phyloP scores from a whole-genome alignment of 2,329 filamentous ascomycete species.

The Neofusicoccum parvum region DNA sequence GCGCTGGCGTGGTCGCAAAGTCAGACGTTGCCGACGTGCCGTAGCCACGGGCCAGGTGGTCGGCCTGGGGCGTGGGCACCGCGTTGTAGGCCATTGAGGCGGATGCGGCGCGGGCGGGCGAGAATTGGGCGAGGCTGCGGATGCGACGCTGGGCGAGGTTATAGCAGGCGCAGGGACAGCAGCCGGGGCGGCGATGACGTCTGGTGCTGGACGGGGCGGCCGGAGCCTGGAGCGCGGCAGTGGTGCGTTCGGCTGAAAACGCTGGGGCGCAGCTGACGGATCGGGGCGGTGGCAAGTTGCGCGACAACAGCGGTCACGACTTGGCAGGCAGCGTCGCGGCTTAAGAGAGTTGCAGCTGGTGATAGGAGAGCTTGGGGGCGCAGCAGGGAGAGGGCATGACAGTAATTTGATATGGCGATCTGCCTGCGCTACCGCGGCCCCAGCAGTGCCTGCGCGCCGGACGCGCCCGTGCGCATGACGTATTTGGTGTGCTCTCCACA shows the following conservation, averaged over 20 bases:
- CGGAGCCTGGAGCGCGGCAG: slow-evolving; percentile 6
- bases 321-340: slow-evolving; percentile 6
- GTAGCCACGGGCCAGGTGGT: slow-evolving; percentile 28
- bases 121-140: not conserved
- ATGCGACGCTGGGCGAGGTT: slow-evolving; percentile 3
- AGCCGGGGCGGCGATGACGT: slow-evolving; percentile 6
- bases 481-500: slow-evolving; percentile 2
- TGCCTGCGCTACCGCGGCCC: slow-evolving; percentile 13
- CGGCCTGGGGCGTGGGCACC: slow-evolving; percentile 28
- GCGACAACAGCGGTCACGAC: slow-evolving; percentile 3
- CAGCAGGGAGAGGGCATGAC: slow-evolving; percentile 17
- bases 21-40: slow-evolving; percentile 34
- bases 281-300: slow-evolving; percentile 11
- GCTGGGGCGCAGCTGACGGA: not conserved
- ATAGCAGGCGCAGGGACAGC: slow-evolving; percentile 6
- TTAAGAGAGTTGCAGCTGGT: slow-evolving; percentile 3
- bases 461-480: not conserved
- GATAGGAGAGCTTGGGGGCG: slow-evolving; percentile 14
- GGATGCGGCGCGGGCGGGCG: not conserved
- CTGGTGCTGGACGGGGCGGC: slow-evolving; percentile 6
- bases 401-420: slow-evolving; percentile 20
- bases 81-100: slow-evolving; percentile 35
- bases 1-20: slow-evolving; percentile 41
- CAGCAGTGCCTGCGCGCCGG: not conserved
- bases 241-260: slow-evolving; percentile 9